A percentile compares a stretch with the other conserved stretches of the same genome.
phyloP scores from a whole-genome alignment of 2,329 filamentous ascomycete genomes.

The Epichloe amarillans region DNA sequence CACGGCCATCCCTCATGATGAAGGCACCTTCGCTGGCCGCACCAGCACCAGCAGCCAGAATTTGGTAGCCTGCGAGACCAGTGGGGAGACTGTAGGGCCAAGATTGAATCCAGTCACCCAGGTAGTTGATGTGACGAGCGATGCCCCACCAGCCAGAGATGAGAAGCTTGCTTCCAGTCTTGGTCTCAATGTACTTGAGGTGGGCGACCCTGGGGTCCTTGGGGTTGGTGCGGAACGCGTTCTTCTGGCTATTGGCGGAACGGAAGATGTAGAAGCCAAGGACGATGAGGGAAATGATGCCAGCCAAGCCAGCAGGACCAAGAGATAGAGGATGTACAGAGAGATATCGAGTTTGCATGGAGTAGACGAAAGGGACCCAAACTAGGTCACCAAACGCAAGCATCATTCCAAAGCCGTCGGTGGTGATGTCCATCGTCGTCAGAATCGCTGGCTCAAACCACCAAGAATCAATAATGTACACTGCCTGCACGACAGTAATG shows the following conservation, averaged over 20 bases:
- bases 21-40: slow-evolving; percentile 36
- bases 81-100: slow-evolving; percentile 87
- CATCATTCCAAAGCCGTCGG: slow-evolving; percentile 93
- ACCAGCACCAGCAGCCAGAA: slow-evolving; percentile 43
- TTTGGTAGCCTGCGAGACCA: slow-evolving; percentile 67
- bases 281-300: slow-evolving; percentile 53
- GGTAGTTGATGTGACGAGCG: slow-evolving; percentile 88
- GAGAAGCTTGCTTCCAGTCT: slow-evolving; percentile 66
- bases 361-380: slow-evolving; percentile 88
- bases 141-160: slow-evolving; percentile 87
- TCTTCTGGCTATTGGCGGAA: slow-evolving; percentile 88
- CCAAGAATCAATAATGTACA: slow-evolving; percentile 76
- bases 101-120: slow-evolving; percentile 88
- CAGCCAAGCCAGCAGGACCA: slow-evolving; percentile 50
- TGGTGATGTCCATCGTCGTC: slow-evolving; percentile 89
- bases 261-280: slow-evolving; percentile 87
- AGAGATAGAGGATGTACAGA: slow-evolving; percentile 70
- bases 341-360: slow-evolving; percentile 72
- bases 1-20: slow-evolving; percentile 44
- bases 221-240: slow-evolving; percentile 80
- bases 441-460: slow-evolving; percentile 82
- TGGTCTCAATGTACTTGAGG: slow-evolving; percentile 76
- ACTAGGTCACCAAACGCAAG: slow-evolving; percentile 81
- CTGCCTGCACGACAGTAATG: slow-evolving; percentile 59
- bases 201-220: slow-evolving; percentile 66